These are phyloP conservation scores for Boletales sp. DNA, from an alignment of 768 basidiomycete genomes.

Conservation along the genomic window DNA sequence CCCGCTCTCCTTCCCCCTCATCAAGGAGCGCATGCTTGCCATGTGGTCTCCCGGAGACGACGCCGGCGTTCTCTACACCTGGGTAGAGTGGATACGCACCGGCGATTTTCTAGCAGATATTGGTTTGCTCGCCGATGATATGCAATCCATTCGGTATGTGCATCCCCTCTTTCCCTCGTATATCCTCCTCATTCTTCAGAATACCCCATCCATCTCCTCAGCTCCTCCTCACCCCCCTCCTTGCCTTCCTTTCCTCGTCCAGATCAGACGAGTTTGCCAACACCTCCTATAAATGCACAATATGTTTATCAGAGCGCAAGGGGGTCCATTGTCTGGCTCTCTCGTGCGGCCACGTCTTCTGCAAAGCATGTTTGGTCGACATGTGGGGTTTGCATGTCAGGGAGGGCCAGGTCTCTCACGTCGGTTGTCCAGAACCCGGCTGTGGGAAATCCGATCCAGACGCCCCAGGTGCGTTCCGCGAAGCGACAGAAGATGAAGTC, in stretches of 20 bases:
- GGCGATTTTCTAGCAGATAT: constrained; percentile 58
- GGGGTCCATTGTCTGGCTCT: constrained; percentile 73
- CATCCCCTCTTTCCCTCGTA: constrained; percentile 30
- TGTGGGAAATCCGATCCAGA: constrained; percentile 57
- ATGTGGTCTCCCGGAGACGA: constrained; percentile 52
- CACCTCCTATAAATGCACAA: constrained; percentile 65
- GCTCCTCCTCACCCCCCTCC: constrained; percentile 46
- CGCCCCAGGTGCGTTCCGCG: constrained; percentile 27
- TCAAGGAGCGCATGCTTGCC: constrained; percentile 41
- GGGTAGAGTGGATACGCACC: constrained; percentile 69
- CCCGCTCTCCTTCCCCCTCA: constrained; percentile 19
- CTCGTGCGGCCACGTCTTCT: constrained; percentile 77
- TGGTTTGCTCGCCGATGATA: constrained; percentile 35
- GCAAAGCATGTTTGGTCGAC: constrained; percentile 70
- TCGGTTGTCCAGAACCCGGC: constrained; percentile 76
- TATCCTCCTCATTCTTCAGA: neutral
- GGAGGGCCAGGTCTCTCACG: constrained; percentile 73
- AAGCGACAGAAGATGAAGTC: constrained; percentile 70
- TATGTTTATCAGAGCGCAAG: constrained; percentile 73
- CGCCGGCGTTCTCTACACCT: constrained; percentile 59
- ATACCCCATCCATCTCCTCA: constrained; percentile 57
- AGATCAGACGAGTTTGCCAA: constrained; percentile 55
- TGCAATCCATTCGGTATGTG: constrained; percentile 28
- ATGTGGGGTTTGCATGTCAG: constrained; percentile 81
- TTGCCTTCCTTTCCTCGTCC: constrained; percentile 44